Evolutionary conservation across 2,329 filamentous ascomycete genomes (phyloP).

Genomic region (Monosporascus sp.): DNA sequence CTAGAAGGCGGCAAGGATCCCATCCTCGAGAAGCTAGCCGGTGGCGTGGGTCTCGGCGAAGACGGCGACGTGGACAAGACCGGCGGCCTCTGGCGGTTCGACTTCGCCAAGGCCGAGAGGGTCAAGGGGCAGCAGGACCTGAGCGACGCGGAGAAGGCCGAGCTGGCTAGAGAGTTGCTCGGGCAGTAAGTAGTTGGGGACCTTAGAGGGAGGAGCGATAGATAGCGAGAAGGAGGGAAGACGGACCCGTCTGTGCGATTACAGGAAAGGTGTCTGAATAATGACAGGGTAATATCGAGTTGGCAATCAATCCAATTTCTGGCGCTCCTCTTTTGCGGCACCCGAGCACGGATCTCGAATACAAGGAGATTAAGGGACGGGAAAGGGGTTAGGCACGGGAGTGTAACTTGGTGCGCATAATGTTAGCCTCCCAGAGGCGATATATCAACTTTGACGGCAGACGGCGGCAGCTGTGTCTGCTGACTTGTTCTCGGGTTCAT

Average conservation of each 20-base stretch:
- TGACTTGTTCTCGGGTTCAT: too few relatives aligned
- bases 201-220: not conserved
- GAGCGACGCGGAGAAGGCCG: conserved; percentile 32
- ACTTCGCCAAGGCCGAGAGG: conserved; percentile 39
- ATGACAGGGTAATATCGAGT: too few relatives aligned
- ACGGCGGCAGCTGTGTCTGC: too few relatives aligned
- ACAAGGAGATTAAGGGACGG: not conserved
- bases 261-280: too few relatives aligned
- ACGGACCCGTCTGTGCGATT: not conserved
- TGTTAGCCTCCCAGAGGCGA: too few relatives aligned
- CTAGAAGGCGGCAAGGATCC: conserved; percentile 34
- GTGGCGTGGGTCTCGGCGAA: conserved; percentile 39
- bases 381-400: not conserved
- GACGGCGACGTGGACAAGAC: conserved; percentile 56
- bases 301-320: too few relatives aligned
- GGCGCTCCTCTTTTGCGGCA: too few relatives aligned
- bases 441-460: too few relatives aligned
- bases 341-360: too few relatives aligned
- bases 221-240: not conserved
- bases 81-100: conserved; percentile 56
- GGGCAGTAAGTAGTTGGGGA: conserved; percentile 18
- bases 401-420: not conserved
- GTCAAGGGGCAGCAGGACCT: conserved; percentile 26
- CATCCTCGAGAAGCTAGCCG: conserved; percentile 40
- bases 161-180: conserved; percentile 28